Evolutionary conservation across 352 stramenopile genomes (phyloP).

Genomic region (Phytophthora uliginosa): DNA sequence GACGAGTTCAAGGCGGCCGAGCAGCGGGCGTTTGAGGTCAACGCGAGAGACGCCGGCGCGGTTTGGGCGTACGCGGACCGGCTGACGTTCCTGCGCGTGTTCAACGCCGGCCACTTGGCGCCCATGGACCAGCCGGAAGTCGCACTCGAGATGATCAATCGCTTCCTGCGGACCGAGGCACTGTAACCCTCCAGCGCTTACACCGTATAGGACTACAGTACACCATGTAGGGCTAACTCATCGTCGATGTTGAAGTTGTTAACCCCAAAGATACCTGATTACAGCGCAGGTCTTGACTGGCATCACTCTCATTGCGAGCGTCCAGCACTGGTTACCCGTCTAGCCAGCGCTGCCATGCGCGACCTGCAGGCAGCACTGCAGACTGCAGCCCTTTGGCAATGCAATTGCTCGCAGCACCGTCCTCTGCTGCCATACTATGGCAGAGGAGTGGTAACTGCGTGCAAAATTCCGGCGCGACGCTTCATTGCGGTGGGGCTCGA

Average conservation of each 20-base stretch:
- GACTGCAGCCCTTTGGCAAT: background rate
- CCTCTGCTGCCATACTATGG: background rate
- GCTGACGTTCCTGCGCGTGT: conserved; percentile 64
- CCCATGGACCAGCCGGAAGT: conserved; percentile 57
- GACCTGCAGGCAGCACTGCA: background rate
- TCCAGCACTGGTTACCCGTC: background rate
- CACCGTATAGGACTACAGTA: no score
- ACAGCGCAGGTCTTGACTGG: background rate
- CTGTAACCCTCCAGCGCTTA: conserved; percentile 7
- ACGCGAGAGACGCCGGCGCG: conserved; percentile 13
- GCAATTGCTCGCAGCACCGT: background rate
- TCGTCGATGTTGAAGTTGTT: conserved; percentile 15
- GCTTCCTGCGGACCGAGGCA: conserved; percentile 54
- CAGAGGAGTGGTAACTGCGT: conserved; percentile 1
- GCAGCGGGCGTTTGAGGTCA: conserved; percentile 28
- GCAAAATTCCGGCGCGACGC: conserved; percentile 2
- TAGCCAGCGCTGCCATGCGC: background rate
- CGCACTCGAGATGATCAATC: conserved; percentile 63
- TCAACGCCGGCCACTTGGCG: conserved; percentile 65
- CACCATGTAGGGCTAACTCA: background rate
- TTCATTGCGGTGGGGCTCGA: background rate
- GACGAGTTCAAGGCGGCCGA: conserved; percentile 77
- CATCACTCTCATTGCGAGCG: conserved; percentile 6
- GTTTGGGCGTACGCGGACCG: conserved; percentile 25
- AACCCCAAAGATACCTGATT: conserved; percentile 22